Evolutionary conservation across 768 basidiomycete genomes (phyloP).

Genomic region (Rhodosporidiobolus odoratus): DNA sequence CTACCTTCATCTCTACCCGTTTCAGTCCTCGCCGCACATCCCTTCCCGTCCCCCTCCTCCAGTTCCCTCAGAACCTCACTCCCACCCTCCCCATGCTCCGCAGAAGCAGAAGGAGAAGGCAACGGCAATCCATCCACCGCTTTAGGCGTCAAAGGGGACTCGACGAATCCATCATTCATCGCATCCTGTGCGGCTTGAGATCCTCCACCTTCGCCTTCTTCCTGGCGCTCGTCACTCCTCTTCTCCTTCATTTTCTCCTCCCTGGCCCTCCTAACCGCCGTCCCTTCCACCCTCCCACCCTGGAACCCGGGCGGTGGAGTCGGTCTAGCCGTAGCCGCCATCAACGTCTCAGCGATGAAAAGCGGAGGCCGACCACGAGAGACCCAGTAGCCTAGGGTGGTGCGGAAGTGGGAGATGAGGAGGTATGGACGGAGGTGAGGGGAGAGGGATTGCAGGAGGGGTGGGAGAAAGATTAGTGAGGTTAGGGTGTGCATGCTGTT

Average conservation of each 20-base stretch:
- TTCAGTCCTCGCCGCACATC: no score
- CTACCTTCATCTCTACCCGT: not conserved
- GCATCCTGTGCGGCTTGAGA: not conserved
- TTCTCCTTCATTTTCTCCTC: not conserved
- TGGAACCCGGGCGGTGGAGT: not conserved
- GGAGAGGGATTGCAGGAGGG: conserved; percentile 39
- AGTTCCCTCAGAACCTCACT: not conserved
- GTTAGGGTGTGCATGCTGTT: conserved; percentile 42
- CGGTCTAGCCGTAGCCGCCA: conserved; percentile 35
- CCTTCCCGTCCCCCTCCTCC: not conserved
- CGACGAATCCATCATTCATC: conserved; percentile 2
- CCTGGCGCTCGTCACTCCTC: not conserved
- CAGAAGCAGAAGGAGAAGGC: not conserved
- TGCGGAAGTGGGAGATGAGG: conserved; percentile 40
- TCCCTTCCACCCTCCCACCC: not conserved
- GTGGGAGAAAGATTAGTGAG: conserved; percentile 40
- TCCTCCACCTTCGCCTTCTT: not conserved
- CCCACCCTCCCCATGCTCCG: no score
- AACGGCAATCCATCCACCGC: not conserved
- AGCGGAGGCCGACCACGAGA: conserved; percentile 40
- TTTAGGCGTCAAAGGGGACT: conserved; percentile 14
- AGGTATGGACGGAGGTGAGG: conserved; percentile 39
- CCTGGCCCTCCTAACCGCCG: conserved; percentile 3
- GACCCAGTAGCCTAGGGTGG: conserved; percentile 40
- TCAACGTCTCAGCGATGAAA: conserved; percentile 37